Evolutionary conservation across 306 rosid genomes (phyloP), one percentile per base, ranked within the genome.

Genomic region (Fragaria vesca): DNA sequence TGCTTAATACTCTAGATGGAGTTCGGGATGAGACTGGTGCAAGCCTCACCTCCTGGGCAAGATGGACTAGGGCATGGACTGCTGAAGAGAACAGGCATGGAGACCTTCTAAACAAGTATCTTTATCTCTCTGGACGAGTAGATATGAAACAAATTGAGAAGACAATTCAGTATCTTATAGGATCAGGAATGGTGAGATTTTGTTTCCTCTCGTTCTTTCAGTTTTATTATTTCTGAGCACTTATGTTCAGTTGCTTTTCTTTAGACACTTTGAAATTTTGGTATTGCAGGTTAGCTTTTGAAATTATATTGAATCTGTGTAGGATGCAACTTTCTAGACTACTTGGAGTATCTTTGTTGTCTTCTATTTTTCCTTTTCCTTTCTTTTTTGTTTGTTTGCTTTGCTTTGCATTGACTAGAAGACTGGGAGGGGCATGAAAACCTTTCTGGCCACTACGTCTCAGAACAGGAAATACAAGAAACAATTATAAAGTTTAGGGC

Each of bases 1-100:
- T 87, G 87, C 85, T 87, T 63, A 87, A 87, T 73, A 85, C 89
- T 54, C 84, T 87, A 3, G 89, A 87, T 36, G 91, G 91, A 18
- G 91, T 83, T 61, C 85, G 84, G 57, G 91, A 87, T 71, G 91
- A 87, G 81, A 85, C 89, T 2, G 91, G 91, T 51, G 89, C 87
- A 24, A 87, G 89, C 82, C 87, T 40, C 21, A 72, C 86, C 58
- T 78, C 89, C 12, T 85, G 91, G 91, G 91, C 87, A 18, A 66
- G 65, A 57, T 87, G 91, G 91, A 87, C 83, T 17, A 78, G 87
- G 72, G 89, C 89, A 8, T 87, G 89, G 89, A 85, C 91, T 67
- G 91, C 91, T 13, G 91, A 87, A 82, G 91, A 87, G 84, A 87
- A 85, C 73, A 80, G 89, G 79, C 91, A 87, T 52, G 91, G 89